These are phyloP conservation scores for Leccinum variicolor DNA, from an alignment of 768 basidiomycete species.

Conservation along the genomic window DNA sequence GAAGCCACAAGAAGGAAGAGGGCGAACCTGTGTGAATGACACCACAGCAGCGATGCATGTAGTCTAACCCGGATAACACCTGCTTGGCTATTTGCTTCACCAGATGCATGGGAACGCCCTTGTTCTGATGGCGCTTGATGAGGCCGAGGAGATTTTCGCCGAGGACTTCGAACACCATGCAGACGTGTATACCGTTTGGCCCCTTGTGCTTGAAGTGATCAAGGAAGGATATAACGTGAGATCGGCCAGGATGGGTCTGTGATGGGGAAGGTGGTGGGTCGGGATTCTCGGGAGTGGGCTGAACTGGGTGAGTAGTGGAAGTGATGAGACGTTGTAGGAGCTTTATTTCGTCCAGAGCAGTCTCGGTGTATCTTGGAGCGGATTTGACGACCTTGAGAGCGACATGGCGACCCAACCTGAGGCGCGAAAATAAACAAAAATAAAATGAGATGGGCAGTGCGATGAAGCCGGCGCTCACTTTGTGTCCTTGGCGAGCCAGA, in stretches of 20 bases:
- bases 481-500: slow-evolving; percentile 83
- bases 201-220: slow-evolving; percentile 98
- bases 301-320: slow-evolving; percentile 58
- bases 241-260: slow-evolving; percentile 79
- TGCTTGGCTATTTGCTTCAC: slow-evolving; percentile 98
- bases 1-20: not conserved
- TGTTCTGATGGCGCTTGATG: slow-evolving; percentile 98
- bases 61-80: slow-evolving; percentile 91
- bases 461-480: slow-evolving; percentile 49
- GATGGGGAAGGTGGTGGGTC: slow-evolving; percentile 51
- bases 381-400: slow-evolving; percentile 99
- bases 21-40: slow-evolving; percentile 88
- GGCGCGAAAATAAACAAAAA: slow-evolving; percentile 14
- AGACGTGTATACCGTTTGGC: slow-evolving; percentile 95
- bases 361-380: slow-evolving; percentile 94
- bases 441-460: not conserved
- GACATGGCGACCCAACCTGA: slow-evolving; percentile 91
- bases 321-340: slow-evolving; percentile 93
- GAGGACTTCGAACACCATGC: slow-evolving; percentile 99
- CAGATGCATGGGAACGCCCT: slow-evolving; percentile 90
- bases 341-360: slow-evolving; percentile 98
- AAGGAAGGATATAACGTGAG: slow-evolving; percentile 95
- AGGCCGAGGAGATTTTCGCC: slow-evolving; percentile 95
- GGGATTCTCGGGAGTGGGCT: slow-evolving; percentile 46
- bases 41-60: slow-evolving; percentile 96